phyloP scores from a whole-genome alignment of 768 basidiomycete species.

The Rhizopogon salebrosus region DNA sequence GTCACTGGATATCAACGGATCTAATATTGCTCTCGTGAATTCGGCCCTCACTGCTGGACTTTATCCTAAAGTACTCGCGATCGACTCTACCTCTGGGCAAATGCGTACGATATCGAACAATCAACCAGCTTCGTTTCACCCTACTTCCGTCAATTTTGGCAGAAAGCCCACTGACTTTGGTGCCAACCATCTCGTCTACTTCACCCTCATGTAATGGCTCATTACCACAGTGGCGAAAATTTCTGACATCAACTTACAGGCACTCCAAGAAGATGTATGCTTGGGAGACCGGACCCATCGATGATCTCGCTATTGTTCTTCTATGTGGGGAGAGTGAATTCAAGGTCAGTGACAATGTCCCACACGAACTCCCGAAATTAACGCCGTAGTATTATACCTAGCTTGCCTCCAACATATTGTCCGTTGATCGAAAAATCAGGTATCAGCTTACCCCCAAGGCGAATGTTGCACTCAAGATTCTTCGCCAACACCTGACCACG shows the following conservation, averaged over 20 bases:
- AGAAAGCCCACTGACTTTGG: conserved; percentile 64
- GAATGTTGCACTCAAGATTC: conserved; percentile 72
- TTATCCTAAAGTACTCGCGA: conserved; percentile 81
- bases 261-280: conserved; percentile 90
- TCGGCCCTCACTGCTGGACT: conserved; percentile 82
- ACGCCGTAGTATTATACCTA: conserved; percentile 24
- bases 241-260: conserved; percentile 38
- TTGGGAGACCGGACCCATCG: conserved; percentile 90
- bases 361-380: background rate
- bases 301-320: conserved; percentile 75
- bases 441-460: conserved; percentile 67
- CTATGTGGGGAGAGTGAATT: conserved; percentile 90
- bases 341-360: conserved; percentile 48
- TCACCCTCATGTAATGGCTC: conserved; percentile 73
- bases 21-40: conserved; percentile 61
- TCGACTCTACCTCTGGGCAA: conserved; percentile 58
- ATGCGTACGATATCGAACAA: conserved; percentile 82
- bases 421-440: conserved; percentile 83
- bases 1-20: conserved; percentile 65
- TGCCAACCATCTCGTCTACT: conserved; percentile 72
- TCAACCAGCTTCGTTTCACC: conserved; percentile 76
- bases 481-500: conserved; percentile 58
- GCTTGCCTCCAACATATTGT: conserved; percentile 66
- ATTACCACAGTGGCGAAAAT: background rate
- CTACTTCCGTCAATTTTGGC: conserved; percentile 87